Evolutionary conservation across 2,329 filamentous ascomycete genomes (phyloP).

Genomic region (Triangularia verruculosa): DNA sequence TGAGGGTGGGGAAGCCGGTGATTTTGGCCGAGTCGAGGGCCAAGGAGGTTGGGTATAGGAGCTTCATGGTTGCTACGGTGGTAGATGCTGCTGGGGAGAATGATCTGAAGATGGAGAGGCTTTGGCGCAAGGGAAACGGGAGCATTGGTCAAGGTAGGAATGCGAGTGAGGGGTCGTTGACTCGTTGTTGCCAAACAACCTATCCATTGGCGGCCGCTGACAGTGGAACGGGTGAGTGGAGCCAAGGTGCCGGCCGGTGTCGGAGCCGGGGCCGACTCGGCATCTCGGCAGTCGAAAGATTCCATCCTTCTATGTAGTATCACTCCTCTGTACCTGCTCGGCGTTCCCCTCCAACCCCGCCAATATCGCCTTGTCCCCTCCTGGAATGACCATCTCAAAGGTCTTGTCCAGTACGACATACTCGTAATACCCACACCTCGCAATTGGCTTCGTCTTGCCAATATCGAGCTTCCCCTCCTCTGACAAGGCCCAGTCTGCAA

Average conservation of each 20-base stretch:
- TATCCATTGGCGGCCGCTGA: not conserved
- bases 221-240: not conserved
- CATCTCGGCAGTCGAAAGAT: not conserved
- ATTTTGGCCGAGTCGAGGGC: conserved; percentile 53
- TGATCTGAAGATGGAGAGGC: not conserved
- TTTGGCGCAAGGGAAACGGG: not conserved
- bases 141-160: not conserved
- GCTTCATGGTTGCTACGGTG: conserved; percentile 49
- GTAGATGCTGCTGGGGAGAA: not conserved
- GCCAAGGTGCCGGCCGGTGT: not conserved
- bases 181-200: not conserved
- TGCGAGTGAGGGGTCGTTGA: not conserved
- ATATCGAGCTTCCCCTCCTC: conserved; percentile 52
- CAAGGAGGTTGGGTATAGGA: conserved; percentile 64
- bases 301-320: too few relatives aligned
- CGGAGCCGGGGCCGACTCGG: not conserved
- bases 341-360: conserved; percentile 23
- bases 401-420: conserved; percentile 54
- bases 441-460: conserved; percentile 56
- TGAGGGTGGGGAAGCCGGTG: conserved; percentile 52
- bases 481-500: conserved; percentile 52
- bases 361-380: conserved; percentile 23
- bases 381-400: conserved; percentile 58
- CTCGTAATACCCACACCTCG: conserved; percentile 58
- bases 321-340: conserved; percentile 8